Percentiles rank a stretch among this genome's conserved stretches.
Evolutionary conservation across 306 rosid species (phyloP).

Genomic region (Cicer judaicum): DNA sequence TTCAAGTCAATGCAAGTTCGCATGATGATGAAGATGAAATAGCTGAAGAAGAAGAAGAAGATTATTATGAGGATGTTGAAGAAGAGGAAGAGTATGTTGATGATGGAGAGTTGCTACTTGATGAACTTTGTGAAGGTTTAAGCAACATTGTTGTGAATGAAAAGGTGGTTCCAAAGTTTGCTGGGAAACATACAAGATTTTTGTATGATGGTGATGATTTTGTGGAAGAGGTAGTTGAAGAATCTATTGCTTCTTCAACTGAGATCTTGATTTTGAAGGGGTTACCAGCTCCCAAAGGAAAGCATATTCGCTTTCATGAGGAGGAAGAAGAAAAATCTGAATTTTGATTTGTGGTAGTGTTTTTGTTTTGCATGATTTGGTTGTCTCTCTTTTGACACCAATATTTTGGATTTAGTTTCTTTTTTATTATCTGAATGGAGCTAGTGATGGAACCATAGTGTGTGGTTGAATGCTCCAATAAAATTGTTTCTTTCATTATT

Average conservation of each 20-base stretch:
- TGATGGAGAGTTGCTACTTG: slow-evolving; percentile 48
- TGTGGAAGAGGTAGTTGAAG: slow-evolving; percentile 56
- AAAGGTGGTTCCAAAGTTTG: slow-evolving; percentile 52
- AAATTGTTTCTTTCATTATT: slow-evolving; percentile 8
- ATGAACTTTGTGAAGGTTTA: slow-evolving; percentile 74
- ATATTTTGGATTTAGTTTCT: not conserved
- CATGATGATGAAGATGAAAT: slow-evolving; percentile 53
- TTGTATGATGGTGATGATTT: slow-evolving; percentile 82
- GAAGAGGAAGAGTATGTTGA: slow-evolving; percentile 42
- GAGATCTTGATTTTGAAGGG: slow-evolving; percentile 66
- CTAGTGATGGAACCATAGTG: slow-evolving; percentile 3
- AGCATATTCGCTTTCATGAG: slow-evolving; percentile 73
- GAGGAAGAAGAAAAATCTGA: slow-evolving; percentile 59
- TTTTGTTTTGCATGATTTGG: slow-evolving; percentile 11
- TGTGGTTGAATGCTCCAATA: slow-evolving; percentile 39
- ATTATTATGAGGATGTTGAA: slow-evolving; percentile 38
- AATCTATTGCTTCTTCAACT: slow-evolving; percentile 40
- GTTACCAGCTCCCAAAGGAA: slow-evolving; percentile 83
- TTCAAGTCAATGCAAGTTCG: slow-evolving; percentile 80
- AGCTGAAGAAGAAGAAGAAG: slow-evolving; percentile 40
- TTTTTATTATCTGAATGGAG: not conserved
- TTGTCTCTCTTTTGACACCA: slow-evolving; percentile 56
- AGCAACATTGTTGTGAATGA: slow-evolving; percentile 69
- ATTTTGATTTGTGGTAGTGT: slow-evolving; percentile 21
- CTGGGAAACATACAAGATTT: slow-evolving; percentile 82